Base-by-base conservation (phyloP, 2,329 filamentous ascomycete genomes). In the Ophiostoma tasmaniense region DNA sequence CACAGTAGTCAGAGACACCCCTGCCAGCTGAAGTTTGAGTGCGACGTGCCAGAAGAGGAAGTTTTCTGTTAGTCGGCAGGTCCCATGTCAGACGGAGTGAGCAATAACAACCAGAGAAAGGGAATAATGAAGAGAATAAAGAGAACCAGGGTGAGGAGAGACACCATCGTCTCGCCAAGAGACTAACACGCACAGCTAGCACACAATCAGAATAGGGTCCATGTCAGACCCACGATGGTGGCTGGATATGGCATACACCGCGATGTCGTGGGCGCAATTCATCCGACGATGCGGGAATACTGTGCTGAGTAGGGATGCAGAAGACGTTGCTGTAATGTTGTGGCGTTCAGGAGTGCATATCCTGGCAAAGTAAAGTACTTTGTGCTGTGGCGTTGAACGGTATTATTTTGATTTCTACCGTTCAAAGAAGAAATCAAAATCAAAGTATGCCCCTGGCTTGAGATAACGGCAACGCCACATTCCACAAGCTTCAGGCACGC, bases 21-120 rank as follows among this genome's bases (percentile, higher is more conserved):
- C 70, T 71, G 70, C 64, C 70, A 71, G 70, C 70, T 71, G 70
- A 71, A 71, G 45, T 52, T 68, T 66, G 37, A 39, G 61, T 68
- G 37, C 20, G 59, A 55, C 45, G 8, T 42, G 33, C 22, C n/a
- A 30, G 33, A 55, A 10, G 50, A 55, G 50, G 50, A 25, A 25
- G 50, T 52, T 52, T 45, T 45, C 42, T 30, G 17, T 55, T 59
- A 35, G 45, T 45, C 3, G 25, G 22, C 28, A 59, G 37, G 3
- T 1, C 33, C 33, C 33, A 33, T 33, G 33, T 33, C 33, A n/a
- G 22, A 55, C 20, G 22, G 20, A 10, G 37, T 3, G 14, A n/a
- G 50, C 22, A 55, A 25, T n/a, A 55, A 55, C 17, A 55, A 59
- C 28, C 2, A n/a, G n/a, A n/a, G n/a, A n/a, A n/a, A n/a, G n/a